Evolutionary conservation across 2,329 filamentous ascomycete species (phyloP).

Genomic region (Aspergillus flavus): DNA sequence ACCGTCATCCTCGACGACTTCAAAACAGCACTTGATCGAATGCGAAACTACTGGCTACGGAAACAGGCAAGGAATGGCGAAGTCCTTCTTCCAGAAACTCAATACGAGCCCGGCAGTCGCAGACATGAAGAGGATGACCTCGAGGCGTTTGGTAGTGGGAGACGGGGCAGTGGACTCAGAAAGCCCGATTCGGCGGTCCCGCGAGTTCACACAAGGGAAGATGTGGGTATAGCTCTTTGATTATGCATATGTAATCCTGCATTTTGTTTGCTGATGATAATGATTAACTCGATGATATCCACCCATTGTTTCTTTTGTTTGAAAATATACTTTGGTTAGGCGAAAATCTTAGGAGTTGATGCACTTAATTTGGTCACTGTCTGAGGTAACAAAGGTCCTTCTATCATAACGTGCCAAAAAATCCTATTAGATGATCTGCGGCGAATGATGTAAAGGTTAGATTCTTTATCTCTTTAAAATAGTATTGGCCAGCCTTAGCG

Average conservation of each 20-base stretch:
- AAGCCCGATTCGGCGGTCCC: constrained; percentile 5
- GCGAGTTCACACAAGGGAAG: constrained; percentile 6
- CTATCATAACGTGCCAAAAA: background rate
- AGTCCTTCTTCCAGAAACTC: constrained; percentile 13
- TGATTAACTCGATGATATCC: background rate
- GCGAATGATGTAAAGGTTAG: background rate
- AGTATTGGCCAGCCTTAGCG: background rate
- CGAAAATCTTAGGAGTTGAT: background rate
- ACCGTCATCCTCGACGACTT: constrained; percentile 70
- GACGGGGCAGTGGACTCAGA: background rate
- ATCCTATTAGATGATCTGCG: background rate
- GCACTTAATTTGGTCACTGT: background rate
- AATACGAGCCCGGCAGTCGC: background rate
- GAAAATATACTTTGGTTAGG: background rate
- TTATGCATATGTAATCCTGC: background rate
- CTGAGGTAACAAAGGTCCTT: too few species aligned
- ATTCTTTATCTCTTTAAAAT: background rate
- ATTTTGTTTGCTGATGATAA: background rate
- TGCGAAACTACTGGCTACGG: constrained; percentile 36
- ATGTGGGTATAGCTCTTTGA: background rate
- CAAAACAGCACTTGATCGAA: constrained; percentile 57
- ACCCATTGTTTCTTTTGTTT: background rate
- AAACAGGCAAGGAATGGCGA: constrained; percentile 29
- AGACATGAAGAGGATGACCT: background rate
- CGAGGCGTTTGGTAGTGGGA: background rate